These are phyloP conservation scores for Neurospora sp. DNA, from an alignment of 495 filamentous ascomycete genomes.

Conservation along the genomic window DNA sequence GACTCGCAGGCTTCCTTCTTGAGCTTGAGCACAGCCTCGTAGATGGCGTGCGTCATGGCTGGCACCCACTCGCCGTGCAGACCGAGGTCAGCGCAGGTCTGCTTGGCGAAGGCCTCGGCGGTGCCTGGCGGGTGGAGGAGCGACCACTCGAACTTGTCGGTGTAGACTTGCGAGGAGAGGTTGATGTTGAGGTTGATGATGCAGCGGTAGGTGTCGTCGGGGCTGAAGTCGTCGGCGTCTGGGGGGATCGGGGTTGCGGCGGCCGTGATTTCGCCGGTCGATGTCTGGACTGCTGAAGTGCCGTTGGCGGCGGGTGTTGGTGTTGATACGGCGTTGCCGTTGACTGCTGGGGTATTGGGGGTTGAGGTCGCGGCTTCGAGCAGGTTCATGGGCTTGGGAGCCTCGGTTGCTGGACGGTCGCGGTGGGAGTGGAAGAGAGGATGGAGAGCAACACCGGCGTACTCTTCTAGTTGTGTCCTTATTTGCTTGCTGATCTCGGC, in stretches of 20 bases:
- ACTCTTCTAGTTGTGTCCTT: conserved; percentile 89
- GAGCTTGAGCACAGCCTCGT: conserved; percentile 82
- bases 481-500: conserved; percentile 86
- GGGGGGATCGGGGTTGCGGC: conserved; percentile 16
- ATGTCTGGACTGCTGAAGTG: conserved; percentile 11
- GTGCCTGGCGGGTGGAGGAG: conserved; percentile 83
- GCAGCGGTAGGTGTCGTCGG: conserved; percentile 85
- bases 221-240: conserved; percentile 39
- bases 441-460: conserved; percentile 87
- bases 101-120: conserved; percentile 83
- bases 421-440: conserved; percentile 68
- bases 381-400: conserved; percentile 23
- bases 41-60: conserved; percentile 90
- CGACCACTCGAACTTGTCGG: conserved; percentile 98
- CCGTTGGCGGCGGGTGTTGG: conserved; percentile 11
- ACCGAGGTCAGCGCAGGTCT: conserved; percentile 85
- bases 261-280: conserved; percentile 19
- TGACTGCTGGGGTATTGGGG: conserved; percentile 20
- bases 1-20: conserved; percentile 96
- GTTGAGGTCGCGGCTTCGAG: conserved; percentile 34
- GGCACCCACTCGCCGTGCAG: conserved; percentile 88
- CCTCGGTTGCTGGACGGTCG: conserved; percentile 29
- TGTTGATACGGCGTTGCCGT: conserved; percentile 21
- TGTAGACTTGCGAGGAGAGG: conserved; percentile 82
- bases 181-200: conserved; percentile 89